Percentiles rank a stretch among this genome's conserved stretches.
Evolutionary conservation across 345 rosid genomes (phyloP).

Genomic region (Geranium brycei): DNA sequence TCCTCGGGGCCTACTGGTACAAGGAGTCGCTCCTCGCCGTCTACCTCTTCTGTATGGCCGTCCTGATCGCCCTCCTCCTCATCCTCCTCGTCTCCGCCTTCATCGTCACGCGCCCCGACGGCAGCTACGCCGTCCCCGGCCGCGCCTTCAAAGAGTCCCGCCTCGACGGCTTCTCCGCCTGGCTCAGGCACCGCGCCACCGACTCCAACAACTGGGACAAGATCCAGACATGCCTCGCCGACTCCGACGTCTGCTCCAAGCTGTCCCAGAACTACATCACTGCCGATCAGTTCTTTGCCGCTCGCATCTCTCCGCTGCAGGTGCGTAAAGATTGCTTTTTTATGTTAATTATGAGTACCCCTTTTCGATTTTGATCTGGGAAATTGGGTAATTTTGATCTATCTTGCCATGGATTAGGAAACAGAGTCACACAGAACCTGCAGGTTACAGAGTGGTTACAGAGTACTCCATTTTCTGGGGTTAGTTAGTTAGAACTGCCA

Average conservation of each 20-base stretch:
- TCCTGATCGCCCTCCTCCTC: constrained; percentile 57
- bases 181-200: constrained; percentile 57
- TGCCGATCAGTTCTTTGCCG: constrained; percentile 60
- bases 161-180: constrained; percentile 54
- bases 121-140: constrained; percentile 53
- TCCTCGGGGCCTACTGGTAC: constrained; percentile 80
- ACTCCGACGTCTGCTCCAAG: constrained; percentile 51
- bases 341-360: background rate
- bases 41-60: constrained; percentile 83
- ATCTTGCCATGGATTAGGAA: no score
- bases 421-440: no score
- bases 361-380: background rate
- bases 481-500: no score
- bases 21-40: constrained; percentile 70
- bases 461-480: no score
- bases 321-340: constrained; percentile 14
- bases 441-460: no score
- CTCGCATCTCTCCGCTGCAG: constrained; percentile 72
- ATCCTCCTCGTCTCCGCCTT: constrained; percentile 62
- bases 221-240: constrained; percentile 60
- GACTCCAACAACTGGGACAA: constrained; percentile 49
- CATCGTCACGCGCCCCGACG: constrained; percentile 67
- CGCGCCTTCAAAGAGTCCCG: constrained; percentile 53
- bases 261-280: constrained; percentile 36
- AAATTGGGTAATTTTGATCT: no score